These are phyloP conservation scores for Coemansia pectinata DNA, from an alignment of 192 early-diverging fungal genomes.

Conservation along the genomic window DNA sequence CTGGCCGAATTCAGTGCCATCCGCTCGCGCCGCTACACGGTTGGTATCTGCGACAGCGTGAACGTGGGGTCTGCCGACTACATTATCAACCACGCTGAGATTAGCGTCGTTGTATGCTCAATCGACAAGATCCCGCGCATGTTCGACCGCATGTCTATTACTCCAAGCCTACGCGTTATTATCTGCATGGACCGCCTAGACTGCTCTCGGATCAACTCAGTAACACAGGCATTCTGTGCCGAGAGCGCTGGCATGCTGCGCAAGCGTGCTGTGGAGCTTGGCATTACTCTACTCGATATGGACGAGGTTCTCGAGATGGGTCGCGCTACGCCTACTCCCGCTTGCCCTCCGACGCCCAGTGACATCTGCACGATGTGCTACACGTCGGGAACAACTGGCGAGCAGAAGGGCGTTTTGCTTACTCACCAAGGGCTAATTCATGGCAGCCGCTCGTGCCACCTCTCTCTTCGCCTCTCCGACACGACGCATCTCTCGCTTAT, in stretches of 20 bases:
- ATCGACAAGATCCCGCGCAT: constrained; percentile 68
- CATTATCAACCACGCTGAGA: constrained; percentile 76
- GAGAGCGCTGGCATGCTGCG: constrained; percentile 33
- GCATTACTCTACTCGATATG: constrained; percentile 59
- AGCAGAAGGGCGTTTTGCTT: constrained; percentile 63
- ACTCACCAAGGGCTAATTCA: constrained; percentile 58
- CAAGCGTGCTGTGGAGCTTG: constrained; percentile 62
- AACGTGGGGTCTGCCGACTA: constrained; percentile 71
- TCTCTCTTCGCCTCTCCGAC: neutral
- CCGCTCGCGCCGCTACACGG: constrained; percentile 60
- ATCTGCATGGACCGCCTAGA: constrained; percentile 73
- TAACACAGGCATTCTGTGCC: constrained; percentile 24
- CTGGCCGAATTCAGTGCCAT: constrained; percentile 63
- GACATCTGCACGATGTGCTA: constrained; percentile 70
- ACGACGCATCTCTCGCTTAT: constrained; percentile 57
- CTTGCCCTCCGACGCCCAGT: constrained; percentile 55
- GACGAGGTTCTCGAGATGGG: constrained; percentile 62
- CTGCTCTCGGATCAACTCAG: constrained; percentile 14
- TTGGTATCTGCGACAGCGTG: constrained; percentile 78
- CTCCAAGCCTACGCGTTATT: constrained; percentile 69
- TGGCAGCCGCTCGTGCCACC: neutral
- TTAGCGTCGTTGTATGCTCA: constrained; percentile 63
- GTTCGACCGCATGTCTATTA: constrained; percentile 57
- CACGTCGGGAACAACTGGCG: constrained; percentile 77
- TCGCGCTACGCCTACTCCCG: constrained; percentile 46